Evolutionary conservation across 495 filamentous ascomycete genomes (phyloP), one percentile per base, ranked within the genome.

Genomic region (Neurospora intermedia): DNA sequence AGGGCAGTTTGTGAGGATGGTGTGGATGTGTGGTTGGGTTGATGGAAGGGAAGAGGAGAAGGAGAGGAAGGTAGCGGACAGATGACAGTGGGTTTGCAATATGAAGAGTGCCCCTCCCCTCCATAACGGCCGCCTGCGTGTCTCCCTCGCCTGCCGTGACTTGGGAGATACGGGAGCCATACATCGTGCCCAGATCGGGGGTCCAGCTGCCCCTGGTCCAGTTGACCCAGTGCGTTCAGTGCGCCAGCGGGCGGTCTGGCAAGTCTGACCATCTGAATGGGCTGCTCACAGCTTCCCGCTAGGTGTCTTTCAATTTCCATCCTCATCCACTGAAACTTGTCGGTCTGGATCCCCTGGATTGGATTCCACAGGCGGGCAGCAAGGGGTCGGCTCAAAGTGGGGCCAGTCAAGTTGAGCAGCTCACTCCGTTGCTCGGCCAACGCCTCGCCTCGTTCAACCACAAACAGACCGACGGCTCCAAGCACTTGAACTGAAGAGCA

Each of bases 81-180:
- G 76, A 31, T 73, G 74, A 54, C 75, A 70, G 74, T 77, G 72
- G 76, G 71, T 75, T 72, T 75, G 46, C 75, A 78, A 79, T 54
- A 80, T 78, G 75, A 76, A 76, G 73, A 73, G 59, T 80, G 79
- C 78, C 78, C 79, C 79, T 81, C 79, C 70, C 54, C 73, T 75
- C 76, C 59, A 45, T 70, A 74, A 69, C 45, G 13, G 43, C 71
- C 73, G 74, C 69, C 73, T 46, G 75, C 76, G 71, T 77, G 54
- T 66, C 54, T 66, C 54, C 54, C 54, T 66, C 54, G 54, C 54
- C 54, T 66, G 54, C 54, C 54, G 72, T 69, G 62, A 69, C 43
- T 73, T 23, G 54, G 48, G 11, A 35, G 15, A 18, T 15, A 66
- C 54, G 54, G 54, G 54, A 66, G 27, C 54, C 54, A 66, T 66